Percentiles rank a stretch among this genome's conserved stretches.
Evolutionary conservation across 2,329 filamentous ascomycete species (phyloP).

Genomic region (Alternaria triticimaculans): DNA sequence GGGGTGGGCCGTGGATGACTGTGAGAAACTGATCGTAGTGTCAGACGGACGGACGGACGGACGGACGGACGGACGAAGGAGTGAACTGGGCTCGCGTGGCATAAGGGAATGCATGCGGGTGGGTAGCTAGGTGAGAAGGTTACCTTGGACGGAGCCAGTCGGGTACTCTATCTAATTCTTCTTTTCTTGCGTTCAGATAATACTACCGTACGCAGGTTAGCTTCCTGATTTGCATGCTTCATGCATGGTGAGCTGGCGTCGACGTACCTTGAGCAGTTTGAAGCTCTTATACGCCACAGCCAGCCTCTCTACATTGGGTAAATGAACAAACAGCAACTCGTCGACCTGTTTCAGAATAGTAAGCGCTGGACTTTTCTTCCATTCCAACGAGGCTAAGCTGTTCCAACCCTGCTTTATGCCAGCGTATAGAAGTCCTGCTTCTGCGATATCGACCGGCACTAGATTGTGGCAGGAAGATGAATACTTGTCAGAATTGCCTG

Average conservation of each 20-base stretch:
- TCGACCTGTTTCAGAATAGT: slow-evolving; percentile 39
- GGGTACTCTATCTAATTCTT: slow-evolving; percentile 35
- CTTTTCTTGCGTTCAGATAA: slow-evolving; percentile 38
- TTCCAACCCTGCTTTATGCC: slow-evolving; percentile 41
- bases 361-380: slow-evolving; percentile 40
- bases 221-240: neutral
- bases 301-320: slow-evolving; percentile 33
- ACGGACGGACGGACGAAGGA: neutral
- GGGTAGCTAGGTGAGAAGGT: neutral
- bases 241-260: neutral
- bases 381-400: slow-evolving; percentile 25
- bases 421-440: slow-evolving; percentile 38
- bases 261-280: slow-evolving; percentile 38
- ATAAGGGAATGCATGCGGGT: neutral
- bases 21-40: slow-evolving; percentile 7
- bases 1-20: slow-evolving; percentile 36
- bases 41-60: neutral
- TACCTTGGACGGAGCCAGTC: slow-evolving; percentile 38
- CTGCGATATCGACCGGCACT: slow-evolving; percentile 10
- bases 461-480: neutral
- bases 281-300: slow-evolving; percentile 42
- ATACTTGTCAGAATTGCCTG: neutral
- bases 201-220: slow-evolving; percentile 25
- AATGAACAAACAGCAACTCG: slow-evolving; percentile 35
- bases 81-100: slow-evolving; percentile 10